phyloP scores from a whole-genome alignment of 2,329 filamentous ascomycete species.

The Hymenoscyphus linearis region DNA sequence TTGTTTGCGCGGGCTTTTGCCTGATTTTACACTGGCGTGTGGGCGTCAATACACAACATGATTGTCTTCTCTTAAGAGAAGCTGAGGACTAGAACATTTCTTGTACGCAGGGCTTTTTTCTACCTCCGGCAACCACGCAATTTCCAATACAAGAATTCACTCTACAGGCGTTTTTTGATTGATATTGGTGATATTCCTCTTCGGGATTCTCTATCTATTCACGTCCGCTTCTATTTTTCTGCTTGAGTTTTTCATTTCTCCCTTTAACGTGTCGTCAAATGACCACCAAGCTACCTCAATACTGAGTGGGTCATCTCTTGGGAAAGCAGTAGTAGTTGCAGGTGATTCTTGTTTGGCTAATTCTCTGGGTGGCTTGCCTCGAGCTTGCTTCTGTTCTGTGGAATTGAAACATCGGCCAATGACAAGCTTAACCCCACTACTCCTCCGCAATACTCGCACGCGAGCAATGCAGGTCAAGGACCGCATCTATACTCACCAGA shows the following conservation, averaged over 20 bases:
- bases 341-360: no score
- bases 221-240: not conserved
- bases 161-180: no score
- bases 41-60: constrained; percentile 26
- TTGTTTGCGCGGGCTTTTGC: constrained; percentile 10
- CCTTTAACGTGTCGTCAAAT: no score
- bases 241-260: no score
- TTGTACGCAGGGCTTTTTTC: constrained; percentile 13
- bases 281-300: no score
- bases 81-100: constrained; percentile 13
- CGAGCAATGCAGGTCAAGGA: not conserved
- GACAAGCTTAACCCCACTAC: not conserved
- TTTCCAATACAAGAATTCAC: not conserved
- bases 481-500: not conserved
- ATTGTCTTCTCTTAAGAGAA: constrained; percentile 16
- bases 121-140: constrained; percentile 12
- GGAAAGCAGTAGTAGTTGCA: no score
- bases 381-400: not conserved
- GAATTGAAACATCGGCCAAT: not conserved
- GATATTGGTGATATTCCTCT: not conserved
- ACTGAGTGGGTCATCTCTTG: no score
- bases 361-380: no score
- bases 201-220: not conserved
- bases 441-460: not conserved
- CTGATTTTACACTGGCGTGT: constrained; percentile 25